Base-by-base conservation (phyloP, 768 basidiomycete genomes). In the Termitomyces sp. region DNA sequence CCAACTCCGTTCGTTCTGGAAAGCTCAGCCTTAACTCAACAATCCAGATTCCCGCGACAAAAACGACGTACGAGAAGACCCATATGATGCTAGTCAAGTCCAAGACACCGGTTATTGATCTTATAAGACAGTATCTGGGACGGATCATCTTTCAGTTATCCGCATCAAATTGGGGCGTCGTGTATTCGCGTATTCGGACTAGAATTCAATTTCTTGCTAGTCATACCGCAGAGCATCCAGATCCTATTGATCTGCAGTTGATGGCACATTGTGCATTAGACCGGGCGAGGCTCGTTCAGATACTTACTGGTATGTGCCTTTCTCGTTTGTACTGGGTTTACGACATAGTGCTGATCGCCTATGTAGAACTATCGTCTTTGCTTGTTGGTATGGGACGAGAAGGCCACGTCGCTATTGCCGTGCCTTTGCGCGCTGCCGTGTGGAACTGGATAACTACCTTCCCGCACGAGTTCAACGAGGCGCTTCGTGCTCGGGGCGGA, bases 391-490 rank as follows among this genome's bases (percentile, higher is more conserved):
- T 96, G 86, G 86, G 84, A 64, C 81, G 79, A 38, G 86, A 91
- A 45, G 83, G 87, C 0, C 92, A 93, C 60, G 72, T 82, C 14
- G 86, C 89, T 1, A 81, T 95, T 52, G 86, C 92, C 0, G 77
- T 83, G 32, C 84, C 89, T 32, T 79, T 96, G 40, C 85, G 92
- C 25, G 79, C 83, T 34, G 92, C 91, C 1, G 78, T 96, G 32
- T 96, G 94, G 94, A 93, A 89, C 64, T 96, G 93, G 93, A 86
- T 96, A 37, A 86, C 89, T 36, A 77, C 84, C 29, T 91, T 88
- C 68, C 88, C 92, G 0, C 75, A 78, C 5, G 92, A 97, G 69
- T 96, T 87, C 71, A 87, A 88, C 57, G 87, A 92, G 7, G 80
- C 85, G 5, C 80, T 94, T 42, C 78, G 82, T 10, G 77, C 79